phyloP scores from a whole-genome alignment of 495 filamentous ascomycete genomes.

The Beverwykella pulmonaria region DNA sequence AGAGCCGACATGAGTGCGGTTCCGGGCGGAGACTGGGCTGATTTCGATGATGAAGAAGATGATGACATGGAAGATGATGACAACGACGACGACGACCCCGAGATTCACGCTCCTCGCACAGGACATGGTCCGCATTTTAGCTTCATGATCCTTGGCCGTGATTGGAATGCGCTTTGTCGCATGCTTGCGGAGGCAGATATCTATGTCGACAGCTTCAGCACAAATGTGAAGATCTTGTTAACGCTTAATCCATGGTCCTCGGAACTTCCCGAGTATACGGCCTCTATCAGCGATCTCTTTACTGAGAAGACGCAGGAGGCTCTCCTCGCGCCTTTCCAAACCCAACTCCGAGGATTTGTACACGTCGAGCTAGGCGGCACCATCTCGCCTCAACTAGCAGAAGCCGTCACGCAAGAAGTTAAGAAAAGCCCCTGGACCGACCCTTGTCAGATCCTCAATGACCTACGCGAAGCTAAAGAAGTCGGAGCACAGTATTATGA shows the following conservation, averaged over 20 bases:
- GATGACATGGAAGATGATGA: not conserved
- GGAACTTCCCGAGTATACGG: not conserved
- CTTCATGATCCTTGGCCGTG: slow-evolving; percentile 19
- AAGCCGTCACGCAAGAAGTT: not conserved
- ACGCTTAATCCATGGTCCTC: not conserved
- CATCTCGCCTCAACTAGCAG: not conserved
- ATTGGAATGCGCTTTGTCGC: slow-evolving; percentile 9
- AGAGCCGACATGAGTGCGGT: not conserved
- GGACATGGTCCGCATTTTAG: not conserved
- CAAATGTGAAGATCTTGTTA: not conserved
- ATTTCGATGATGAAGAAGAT: not conserved
- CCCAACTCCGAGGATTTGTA: not conserved
- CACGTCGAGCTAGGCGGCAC: not conserved
- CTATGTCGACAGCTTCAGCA: not conserved
- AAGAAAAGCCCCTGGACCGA: not conserved
- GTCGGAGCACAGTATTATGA: not conserved
- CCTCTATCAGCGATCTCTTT: slow-evolving; percentile 1
- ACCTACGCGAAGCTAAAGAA: not conserved
- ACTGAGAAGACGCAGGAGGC: slow-evolving; percentile 5
- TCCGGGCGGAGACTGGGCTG: not conserved
- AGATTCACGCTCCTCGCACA: not conserved
- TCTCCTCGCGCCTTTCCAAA: slow-evolving; percentile 3
- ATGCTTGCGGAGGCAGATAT: not conserved
- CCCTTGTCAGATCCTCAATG: not conserved
- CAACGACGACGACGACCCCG: not conserved